Conservation (phyloP, 2,329 filamentous ascomycete species). For the Xylaria sp. region DNA sequence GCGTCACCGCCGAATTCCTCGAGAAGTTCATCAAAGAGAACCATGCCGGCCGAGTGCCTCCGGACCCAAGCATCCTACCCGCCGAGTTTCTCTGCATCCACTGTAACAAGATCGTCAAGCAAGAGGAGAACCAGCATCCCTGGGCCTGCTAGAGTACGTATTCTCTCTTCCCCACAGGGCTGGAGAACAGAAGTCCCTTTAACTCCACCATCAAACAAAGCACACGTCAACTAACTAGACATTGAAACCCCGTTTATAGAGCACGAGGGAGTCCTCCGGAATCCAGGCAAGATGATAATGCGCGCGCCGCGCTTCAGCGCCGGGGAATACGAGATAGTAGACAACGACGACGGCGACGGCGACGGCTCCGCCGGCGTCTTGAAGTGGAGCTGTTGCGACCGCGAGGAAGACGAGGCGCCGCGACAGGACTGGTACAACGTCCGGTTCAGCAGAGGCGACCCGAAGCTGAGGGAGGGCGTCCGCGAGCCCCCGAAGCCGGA, state of each 20-base stretch:
- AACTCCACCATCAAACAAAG: neutral
- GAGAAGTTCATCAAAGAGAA: neutral
- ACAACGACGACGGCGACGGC: neutral
- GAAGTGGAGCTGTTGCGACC: constrained; percentile 22
- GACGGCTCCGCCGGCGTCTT: neutral
- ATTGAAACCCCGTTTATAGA: neutral
- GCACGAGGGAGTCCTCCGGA: constrained; percentile 8
- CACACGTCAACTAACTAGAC: neutral
- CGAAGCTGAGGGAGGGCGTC: neutral
- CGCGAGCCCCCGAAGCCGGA: neutral
- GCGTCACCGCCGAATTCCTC: neutral
- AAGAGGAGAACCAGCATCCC: constrained; percentile 10
- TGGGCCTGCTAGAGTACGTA: constrained; percentile 29
- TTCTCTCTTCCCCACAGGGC: too few relatives aligned
- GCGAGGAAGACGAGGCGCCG: constrained; percentile 9
- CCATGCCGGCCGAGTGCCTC: neutral
- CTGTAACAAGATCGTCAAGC: neutral
- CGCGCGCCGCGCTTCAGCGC: neutral
- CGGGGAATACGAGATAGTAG: neutral
- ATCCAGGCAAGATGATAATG: neutral
- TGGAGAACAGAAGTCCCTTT: too few relatives aligned
- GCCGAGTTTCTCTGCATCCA: constrained; percentile 17
- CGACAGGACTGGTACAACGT: neutral
- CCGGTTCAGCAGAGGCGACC: constrained; percentile 17
- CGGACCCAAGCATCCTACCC: neutral